Base-by-base conservation (phyloP, 106 monocot genomes). In the Acorus calamus region DNA sequence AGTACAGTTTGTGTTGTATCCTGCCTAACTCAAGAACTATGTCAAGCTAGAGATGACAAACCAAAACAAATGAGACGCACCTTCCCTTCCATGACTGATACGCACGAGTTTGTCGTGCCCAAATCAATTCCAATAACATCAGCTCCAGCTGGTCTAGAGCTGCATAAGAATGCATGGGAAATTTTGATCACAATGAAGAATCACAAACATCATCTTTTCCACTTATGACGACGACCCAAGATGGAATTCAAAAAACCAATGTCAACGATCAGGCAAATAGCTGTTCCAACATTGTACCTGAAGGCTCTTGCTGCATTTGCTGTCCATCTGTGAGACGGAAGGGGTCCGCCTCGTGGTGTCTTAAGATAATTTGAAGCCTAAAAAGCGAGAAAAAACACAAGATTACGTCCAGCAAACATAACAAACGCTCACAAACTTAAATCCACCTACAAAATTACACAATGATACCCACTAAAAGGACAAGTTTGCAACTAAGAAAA, bases 71-170 rank as follows among this genome's bases (percentile, higher is more conserved):
- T 8, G 28, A 0, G n/a, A 4, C 57, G 7, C 47, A 90, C 89
- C 90, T 91, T 91, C 44, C 90, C 90, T 46, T 91, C 90, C 86
- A 86, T 91, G 11, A 91, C 76, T 44, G 90, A 76, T 3, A 91
- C 86, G 61, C 90, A 91, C 8, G 90, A 91, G 53, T 91, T 91
- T 10, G 90, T 91, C 7, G 90, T 91, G 5, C 90, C 90, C 79
- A 92, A 69, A 66, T 87, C 86, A 13, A 92, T 81, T 41, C 87
- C 87, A 52, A 87, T 77, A 11, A 87, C 81, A 78, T 87, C 81
- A 57, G 59, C 67, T 11, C 77, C 78, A 57, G 58, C 78, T 5
- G 84, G 81, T 12, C 66, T 84, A 9, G 86, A 87, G 79, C 86
- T 92, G 59, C 47, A 28, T 28, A 28, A 28, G 28, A 28, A 28